Evolutionary conservation across 805 yeast species (phyloP), one percentile per base, ranked within the genome.

Genomic region (Wickerhamiella bombiphila): DNA sequence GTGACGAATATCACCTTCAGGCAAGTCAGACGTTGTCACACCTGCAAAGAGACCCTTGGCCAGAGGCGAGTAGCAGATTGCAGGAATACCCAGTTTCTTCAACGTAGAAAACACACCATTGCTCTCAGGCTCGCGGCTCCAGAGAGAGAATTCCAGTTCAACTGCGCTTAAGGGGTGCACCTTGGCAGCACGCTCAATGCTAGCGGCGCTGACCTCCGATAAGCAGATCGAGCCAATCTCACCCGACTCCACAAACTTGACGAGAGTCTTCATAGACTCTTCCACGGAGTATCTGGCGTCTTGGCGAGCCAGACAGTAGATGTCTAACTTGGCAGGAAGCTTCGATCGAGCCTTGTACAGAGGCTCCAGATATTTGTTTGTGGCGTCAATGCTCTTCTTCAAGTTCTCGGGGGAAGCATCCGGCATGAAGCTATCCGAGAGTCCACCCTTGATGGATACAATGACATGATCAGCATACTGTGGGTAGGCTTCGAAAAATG

Each of bases 1-100:
- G 13, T 42, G 43, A 46, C 82, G 64, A 38, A 73, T 41, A 50
- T 79, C 88, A 31, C 70, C 76, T 31, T 61, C 61, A 11, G 74
- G 70, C 26, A 78, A 50, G 38, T 71, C 75, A 0, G 56, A 49
- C 16, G 58, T 48, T 4, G 66, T 56, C 24, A 51, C 44, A 40
- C 91, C 93, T 3, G 88, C 75, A 38, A 85, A 64, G 42, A 76
- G 61, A 1, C 94, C 95, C 50, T 80, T 68, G 7, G 85, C 77
- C 39, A 85, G 64, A 22, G 95, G 95, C 22, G 93, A 78, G 58
- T 85, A 85, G 19, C 85, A 80, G 40, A 81, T 63, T 22, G 81
- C 62, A 11, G 91, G 78, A 39, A 85, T 69, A 13, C 64, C 64
- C 24, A 66, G 57, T 43, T 76, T 72, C 16, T 69, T 65, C 45